Evolutionary conservation across 768 basidiomycete genomes (phyloP), one percentile per base, ranked within the genome.

Genomic region (Obba rivulosa): DNA sequence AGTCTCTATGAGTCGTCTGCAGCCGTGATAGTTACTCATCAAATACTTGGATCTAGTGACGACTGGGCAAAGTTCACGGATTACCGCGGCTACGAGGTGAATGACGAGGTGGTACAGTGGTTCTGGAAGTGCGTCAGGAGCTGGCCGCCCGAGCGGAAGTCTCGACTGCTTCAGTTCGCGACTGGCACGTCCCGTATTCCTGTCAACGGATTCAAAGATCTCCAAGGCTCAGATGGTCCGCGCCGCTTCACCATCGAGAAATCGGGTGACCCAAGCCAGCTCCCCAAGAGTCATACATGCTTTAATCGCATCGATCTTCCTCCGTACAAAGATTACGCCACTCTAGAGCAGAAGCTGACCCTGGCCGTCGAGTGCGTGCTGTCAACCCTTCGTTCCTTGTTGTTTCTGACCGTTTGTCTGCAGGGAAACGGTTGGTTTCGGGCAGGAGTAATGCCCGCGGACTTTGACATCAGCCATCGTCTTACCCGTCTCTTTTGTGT

Each of bases 51-150:
- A 1, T 16, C 7, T 46, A 90, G 88, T 54, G 93, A 97, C 55
- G 95, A 96, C 66, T 98, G 96, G 96, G 91, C 86, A 63, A 97
- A 98, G 72, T 96, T 94, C 70, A 99, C 96, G 34, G 96, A 98
- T 66, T 98, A 98, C 70, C 86, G 95, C 55, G 95, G 92, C 14
- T 95, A 94, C 62, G 90, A 93, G 69, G 83, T 91, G 69, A 88
- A 86, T 59, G 92, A 95, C 62, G 92, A 95, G 61, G 90, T 94
- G 41, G 94, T 99, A 48, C 92, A 97, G 63, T 99, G 96, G 96
- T 99, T 99, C 85, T 99, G 96, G 96, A 92, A 97, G 72, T 93
- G 92, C 60, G 91, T 99, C 39, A 87, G 91, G 57, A 83, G 86
- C 58, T 99, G 96, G 96, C 95, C 96, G 10, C 85, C 95, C 1